Evolutionary conservation across 257 asterid genomes (phyloP).

Genomic region (Solanum rostratum): DNA sequence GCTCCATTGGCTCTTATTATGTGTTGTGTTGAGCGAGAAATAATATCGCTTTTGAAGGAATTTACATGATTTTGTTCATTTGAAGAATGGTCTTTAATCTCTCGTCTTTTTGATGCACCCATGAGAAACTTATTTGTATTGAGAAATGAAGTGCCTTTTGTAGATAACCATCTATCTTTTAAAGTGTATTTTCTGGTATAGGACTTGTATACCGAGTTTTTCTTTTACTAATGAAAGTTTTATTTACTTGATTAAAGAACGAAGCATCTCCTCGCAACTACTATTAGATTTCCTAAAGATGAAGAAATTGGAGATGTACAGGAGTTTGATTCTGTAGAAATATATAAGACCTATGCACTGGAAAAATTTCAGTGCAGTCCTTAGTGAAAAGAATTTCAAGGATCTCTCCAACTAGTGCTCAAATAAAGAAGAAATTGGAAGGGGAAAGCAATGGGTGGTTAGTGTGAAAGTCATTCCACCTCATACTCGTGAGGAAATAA

Average conservation of each 20-base stretch:
- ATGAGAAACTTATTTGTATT: background rate
- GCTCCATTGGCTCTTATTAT: background rate
- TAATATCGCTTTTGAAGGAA: background rate
- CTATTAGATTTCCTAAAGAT: background rate
- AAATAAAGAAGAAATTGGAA: background rate
- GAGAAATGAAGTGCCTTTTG: background rate
- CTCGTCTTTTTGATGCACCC: background rate
- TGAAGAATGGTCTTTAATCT: background rate
- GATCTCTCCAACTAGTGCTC: background rate
- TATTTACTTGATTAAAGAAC: no score
- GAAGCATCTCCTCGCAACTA: background rate
- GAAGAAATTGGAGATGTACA: background rate
- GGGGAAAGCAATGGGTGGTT: background rate
- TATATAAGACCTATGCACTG: background rate
- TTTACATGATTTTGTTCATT: background rate
- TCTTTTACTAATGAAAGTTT: no score
- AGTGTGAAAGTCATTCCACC: background rate
- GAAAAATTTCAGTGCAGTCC: background rate
- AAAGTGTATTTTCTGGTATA: background rate
- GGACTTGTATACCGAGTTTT: background rate
- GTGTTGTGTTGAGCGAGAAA: background rate
- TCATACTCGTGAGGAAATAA: background rate
- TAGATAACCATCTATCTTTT: background rate
- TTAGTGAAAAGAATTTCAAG: background rate
- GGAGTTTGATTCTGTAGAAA: background rate